Percentiles rank a stretch among this genome's conserved stretches.
Evolutionary conservation across 2,329 filamentous ascomycete species (phyloP).

Genomic region (Sclerotinia spermophila): DNA sequence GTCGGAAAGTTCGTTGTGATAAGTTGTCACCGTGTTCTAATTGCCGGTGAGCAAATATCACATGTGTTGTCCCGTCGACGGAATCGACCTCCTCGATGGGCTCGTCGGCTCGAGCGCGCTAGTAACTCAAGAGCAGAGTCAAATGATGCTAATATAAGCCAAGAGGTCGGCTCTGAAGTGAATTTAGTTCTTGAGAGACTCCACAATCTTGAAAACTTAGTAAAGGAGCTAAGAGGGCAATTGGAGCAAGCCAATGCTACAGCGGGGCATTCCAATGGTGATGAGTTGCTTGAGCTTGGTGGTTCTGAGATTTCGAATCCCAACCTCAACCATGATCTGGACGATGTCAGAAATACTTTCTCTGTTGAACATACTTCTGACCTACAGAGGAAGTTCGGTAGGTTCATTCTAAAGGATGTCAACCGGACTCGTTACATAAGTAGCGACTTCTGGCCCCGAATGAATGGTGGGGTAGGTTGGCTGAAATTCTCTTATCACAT

Average conservation of each 20-base stretch:
- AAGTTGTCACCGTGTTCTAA: slow-evolving; percentile 55
- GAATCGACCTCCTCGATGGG: slow-evolving; percentile 54
- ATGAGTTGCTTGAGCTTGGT: slow-evolving; percentile 24
- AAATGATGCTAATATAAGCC: slow-evolving; percentile 19
- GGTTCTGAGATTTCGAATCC: slow-evolving; percentile 35
- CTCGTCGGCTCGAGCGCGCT: slow-evolving; percentile 47
- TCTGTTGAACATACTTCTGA: background rate
- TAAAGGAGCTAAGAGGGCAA: slow-evolving; percentile 48
- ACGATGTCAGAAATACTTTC: slow-evolving; percentile 17
- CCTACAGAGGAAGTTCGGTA: slow-evolving; percentile 45
- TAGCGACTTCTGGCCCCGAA: slow-evolving; percentile 52
- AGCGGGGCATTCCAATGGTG: background rate
- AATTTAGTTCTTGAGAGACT: slow-evolving; percentile 48
- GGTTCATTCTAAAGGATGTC: slow-evolving; percentile 46
- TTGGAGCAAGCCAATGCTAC: slow-evolving; percentile 43
- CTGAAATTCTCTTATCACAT: background rate
- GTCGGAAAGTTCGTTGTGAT: slow-evolving; percentile 56
- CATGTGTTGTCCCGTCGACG: slow-evolving; percentile 48
- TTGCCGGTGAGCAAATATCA: slow-evolving; percentile 50
- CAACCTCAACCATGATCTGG: slow-evolving; percentile 25
- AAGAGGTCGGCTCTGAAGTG: slow-evolving; percentile 33
- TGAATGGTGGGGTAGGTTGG: slow-evolving; percentile 51
- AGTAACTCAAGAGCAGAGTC: slow-evolving; percentile 31
- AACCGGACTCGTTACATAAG: slow-evolving; percentile 44
- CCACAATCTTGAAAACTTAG: slow-evolving; percentile 47